Conservation (phyloP, 1,284 basidiomycete genomes). For the Flammula alnicola region DNA sequence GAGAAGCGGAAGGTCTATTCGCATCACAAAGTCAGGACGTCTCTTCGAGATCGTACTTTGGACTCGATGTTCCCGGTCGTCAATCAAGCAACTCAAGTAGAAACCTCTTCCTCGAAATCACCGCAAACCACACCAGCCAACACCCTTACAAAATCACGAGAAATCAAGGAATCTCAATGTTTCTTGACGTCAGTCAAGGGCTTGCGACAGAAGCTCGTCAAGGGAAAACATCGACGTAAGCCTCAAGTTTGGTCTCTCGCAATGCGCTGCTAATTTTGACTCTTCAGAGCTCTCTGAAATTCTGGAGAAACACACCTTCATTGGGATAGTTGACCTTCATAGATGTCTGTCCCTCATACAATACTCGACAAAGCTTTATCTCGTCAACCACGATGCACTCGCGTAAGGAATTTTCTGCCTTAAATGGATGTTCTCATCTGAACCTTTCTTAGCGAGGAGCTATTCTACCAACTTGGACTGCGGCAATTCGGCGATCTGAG, state of each 20-base stretch:
- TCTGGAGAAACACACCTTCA: slow-evolving; percentile 87
- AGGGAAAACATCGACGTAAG: slow-evolving; percentile 74
- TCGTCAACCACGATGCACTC: slow-evolving; percentile 84
- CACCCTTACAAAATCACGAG: slow-evolving; percentile 42
- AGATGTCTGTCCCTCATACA: slow-evolving; percentile 85
- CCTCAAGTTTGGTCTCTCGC: slow-evolving; percentile 14
- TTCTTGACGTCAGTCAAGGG: slow-evolving; percentile 79
- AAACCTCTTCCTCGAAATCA: slow-evolving; percentile 25
- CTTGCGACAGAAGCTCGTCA: slow-evolving; percentile 65
- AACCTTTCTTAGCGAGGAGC: slow-evolving; percentile 73
- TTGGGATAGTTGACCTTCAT: slow-evolving; percentile 87
- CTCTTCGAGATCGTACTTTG: slow-evolving; percentile 85
- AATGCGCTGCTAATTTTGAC: background rate
- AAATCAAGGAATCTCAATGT: slow-evolving; percentile 82
- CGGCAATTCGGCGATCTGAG: slow-evolving; percentile 90
- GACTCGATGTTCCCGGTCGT: slow-evolving; percentile 88
- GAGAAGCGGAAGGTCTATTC: slow-evolving; percentile 61
- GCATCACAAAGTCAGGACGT: slow-evolving; percentile 93
- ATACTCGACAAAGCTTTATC: slow-evolving; percentile 86
- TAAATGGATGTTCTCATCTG: background rate
- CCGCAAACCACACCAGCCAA: slow-evolving; percentile 24
- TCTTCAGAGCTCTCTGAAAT: slow-evolving; percentile 80
- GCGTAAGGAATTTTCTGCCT: slow-evolving; percentile 57
- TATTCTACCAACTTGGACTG: slow-evolving; percentile 94
- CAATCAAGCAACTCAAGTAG: slow-evolving; percentile 52